phyloP scores from a whole-genome alignment of 257 asterid genomes.

The Henckelia pumila region DNA sequence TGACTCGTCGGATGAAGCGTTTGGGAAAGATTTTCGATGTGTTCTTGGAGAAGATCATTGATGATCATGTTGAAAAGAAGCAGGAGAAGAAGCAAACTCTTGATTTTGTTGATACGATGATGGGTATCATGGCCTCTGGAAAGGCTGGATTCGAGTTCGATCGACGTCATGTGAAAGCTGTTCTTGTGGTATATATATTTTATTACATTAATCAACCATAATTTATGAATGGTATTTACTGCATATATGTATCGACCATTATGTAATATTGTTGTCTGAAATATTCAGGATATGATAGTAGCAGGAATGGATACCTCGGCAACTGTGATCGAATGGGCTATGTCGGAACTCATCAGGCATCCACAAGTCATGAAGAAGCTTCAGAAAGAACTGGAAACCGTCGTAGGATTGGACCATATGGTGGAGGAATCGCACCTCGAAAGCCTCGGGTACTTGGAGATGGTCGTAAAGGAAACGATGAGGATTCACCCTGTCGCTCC shows the following conservation, averaged over 20 bases:
- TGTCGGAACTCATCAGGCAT: conserved; percentile 37
- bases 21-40: conserved; percentile 29
- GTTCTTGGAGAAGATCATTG: conserved; percentile 39
- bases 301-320: conserved; percentile 42
- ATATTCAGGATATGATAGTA: conserved; percentile 35
- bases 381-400: conserved; percentile 28
- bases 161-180: conserved; percentile 42
- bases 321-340: conserved; percentile 34
- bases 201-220: too few relatives aligned
- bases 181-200: conserved; percentile 37
- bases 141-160: conserved; percentile 37
- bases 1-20: conserved; percentile 21
- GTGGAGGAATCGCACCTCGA: conserved; percentile 39
- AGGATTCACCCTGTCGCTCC: conserved; percentile 39
- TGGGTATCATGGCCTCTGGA: conserved; percentile 37
- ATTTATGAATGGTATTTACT: too few relatives aligned
- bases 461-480: conserved; percentile 31
- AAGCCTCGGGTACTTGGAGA: conserved; percentile 31
- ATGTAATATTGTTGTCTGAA: neutral
- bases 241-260: too few relatives aligned
- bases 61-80: conserved; percentile 34
- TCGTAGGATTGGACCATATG: conserved; percentile 27
- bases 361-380: conserved; percentile 37
- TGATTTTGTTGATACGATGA: conserved; percentile 38
- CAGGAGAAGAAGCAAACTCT: neutral